A percentile compares a stretch with the other conserved stretches of the same genome.
These are phyloP conservation scores for Stereum hirsutum DNA, from an alignment of 1,284 basidiomycete species.

Conservation along the genomic window DNA sequence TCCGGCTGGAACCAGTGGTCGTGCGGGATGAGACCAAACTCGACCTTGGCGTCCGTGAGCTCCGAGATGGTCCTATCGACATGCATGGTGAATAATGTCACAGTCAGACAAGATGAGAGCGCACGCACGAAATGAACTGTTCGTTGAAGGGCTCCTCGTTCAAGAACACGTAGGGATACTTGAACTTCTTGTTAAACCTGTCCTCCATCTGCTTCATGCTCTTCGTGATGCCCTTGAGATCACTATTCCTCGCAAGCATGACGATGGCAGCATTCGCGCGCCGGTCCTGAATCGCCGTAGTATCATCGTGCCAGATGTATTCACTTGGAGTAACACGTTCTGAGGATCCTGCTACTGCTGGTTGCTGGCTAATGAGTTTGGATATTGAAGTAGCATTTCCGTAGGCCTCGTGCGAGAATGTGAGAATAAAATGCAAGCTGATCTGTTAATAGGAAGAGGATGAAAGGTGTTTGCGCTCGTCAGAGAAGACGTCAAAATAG, in stretches of 20 bases:
- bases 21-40: conserved; percentile 74
- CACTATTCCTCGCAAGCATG: conserved; percentile 74
- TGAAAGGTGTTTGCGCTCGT: no score
- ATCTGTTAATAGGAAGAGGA: conserved; percentile 30
- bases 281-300: conserved; percentile 23
- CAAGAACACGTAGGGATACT: conserved; percentile 76
- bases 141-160: conserved; percentile 72
- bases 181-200: conserved; percentile 73
- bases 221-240: conserved; percentile 58
- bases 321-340: conserved; percentile 38
- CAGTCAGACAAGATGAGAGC: background rate
- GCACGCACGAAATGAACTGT: conserved; percentile 54
- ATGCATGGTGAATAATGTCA: background rate
- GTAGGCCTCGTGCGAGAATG: conserved; percentile 55
- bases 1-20: conserved; percentile 47
- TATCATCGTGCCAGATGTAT: conserved; percentile 38
- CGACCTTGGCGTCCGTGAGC: conserved; percentile 52
- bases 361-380: conserved; percentile 25
- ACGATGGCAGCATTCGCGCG: conserved; percentile 80
- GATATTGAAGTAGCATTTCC: conserved; percentile 49
- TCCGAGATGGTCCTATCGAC: conserved; percentile 45
- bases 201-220: conserved; percentile 72
- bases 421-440: conserved; percentile 56
- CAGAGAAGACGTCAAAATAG: background rate
- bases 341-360: conserved; percentile 16